These are phyloP conservation scores for Vaccinium myrtillus DNA, from an alignment of 148 eudicot genomes.

Conservation along the genomic window DNA sequence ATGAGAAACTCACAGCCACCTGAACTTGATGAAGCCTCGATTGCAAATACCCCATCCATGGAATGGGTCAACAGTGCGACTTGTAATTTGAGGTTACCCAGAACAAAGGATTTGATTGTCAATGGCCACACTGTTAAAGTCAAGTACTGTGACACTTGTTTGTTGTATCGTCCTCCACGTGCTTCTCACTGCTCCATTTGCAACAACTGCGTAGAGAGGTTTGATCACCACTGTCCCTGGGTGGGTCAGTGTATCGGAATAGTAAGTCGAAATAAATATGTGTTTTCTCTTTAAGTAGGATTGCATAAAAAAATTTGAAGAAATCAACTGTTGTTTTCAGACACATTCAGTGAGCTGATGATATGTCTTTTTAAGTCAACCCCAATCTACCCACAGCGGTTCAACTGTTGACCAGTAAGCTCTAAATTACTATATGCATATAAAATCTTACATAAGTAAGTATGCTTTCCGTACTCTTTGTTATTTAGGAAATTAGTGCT, in stretches of 20 bases:
- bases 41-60: constrained; percentile 35
- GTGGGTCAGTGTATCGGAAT: constrained; percentile 93
- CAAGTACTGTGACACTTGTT: constrained; percentile 86
- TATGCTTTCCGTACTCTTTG: neutral
- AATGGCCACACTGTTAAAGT: constrained; percentile 70
- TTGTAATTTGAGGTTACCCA: constrained; percentile 47
- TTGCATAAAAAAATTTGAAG: neutral
- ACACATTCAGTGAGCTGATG: neutral
- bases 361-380: neutral
- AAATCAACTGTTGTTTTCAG: neutral
- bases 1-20: constrained; percentile 56
- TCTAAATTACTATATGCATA: neutral
- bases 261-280: constrained; percentile 38
- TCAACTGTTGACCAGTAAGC: neutral
- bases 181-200: constrained; percentile 93
- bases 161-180: constrained; percentile 82
- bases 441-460: neutral
- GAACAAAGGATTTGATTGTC: constrained; percentile 62
- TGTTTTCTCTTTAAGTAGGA: neutral
- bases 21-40: constrained; percentile 37
- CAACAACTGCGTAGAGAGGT: constrained; percentile 87
- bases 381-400: neutral
- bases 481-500: neutral
- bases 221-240: constrained; percentile 99
- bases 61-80: constrained; percentile 49